phyloP scores from a whole-genome alignment of 345 rosid genomes.

The Zanthoxylum bungeanum region DNA sequence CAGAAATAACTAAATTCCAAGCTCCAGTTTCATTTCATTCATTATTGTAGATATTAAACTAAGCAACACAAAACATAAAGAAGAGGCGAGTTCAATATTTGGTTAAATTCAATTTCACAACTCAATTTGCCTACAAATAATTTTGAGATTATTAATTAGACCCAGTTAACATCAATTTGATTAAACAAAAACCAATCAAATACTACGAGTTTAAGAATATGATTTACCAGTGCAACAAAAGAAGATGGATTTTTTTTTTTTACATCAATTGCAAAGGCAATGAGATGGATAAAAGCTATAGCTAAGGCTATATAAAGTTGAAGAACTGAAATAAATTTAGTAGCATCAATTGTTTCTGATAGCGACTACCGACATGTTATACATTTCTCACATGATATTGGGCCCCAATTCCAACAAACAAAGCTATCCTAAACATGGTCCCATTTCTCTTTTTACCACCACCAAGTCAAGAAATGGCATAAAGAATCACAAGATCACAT shows the following conservation, averaged over 20 bases:
- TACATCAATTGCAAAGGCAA: too few relatives aligned
- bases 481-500: too few relatives aligned
- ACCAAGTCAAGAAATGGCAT: too few relatives aligned
- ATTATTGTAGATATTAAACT: neutral
- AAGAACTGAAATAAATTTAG: too few relatives aligned
- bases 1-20: neutral
- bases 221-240: neutral
- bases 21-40: neutral
- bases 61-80: neutral
- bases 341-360: neutral
- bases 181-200: neutral
- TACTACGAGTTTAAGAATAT: neutral
- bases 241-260: neutral
- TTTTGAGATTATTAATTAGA: neutral
- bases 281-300: too few relatives aligned
- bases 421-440: constrained; percentile 14
- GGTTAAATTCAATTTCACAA: neutral
- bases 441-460: too few relatives aligned
- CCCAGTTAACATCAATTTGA: neutral
- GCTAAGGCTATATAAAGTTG: too few relatives aligned
- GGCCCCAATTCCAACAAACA: constrained; percentile 32
- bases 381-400: constrained; percentile 37
- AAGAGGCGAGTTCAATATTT: neutral
- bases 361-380: constrained; percentile 14
- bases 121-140: neutral